Conservation (phyloP, 768 basidiomycete species). For the Termitomyces sp. region DNA sequence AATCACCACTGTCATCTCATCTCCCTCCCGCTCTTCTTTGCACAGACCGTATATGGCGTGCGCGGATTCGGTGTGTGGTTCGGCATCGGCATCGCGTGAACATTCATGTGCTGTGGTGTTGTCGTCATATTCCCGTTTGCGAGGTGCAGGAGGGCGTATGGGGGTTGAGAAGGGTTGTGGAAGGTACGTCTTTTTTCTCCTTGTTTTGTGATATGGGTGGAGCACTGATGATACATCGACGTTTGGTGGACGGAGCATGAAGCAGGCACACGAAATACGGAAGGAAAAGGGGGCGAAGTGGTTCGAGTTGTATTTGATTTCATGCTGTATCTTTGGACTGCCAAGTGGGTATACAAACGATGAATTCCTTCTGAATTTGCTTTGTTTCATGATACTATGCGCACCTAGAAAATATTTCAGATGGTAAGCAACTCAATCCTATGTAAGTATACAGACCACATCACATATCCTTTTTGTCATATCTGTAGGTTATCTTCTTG, state of each 20-base stretch:
- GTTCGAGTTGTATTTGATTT: too few species aligned
- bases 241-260: not conserved
- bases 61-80: conserved; percentile 73
- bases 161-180: conserved; percentile 32
- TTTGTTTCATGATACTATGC: too few species aligned
- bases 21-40: conserved; percentile 85
- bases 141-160: conserved; percentile 68
- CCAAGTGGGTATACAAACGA: too few species aligned
- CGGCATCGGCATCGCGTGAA: conserved; percentile 75
- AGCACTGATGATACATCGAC: not conserved
- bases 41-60: conserved; percentile 64
- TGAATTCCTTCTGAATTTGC: too few species aligned
- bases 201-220: not conserved
- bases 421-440: too few species aligned
- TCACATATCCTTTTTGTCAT: too few species aligned
- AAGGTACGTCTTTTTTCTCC: not conserved
- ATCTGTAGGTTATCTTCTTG: too few species aligned
- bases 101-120: conserved; percentile 65
- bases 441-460: too few species aligned
- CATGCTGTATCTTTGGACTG: too few species aligned
- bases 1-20: conserved; percentile 66
- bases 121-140: conserved; percentile 86
- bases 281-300: not conserved
- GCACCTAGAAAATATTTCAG: too few species aligned
- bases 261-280: not conserved